A percentile compares a stretch with the other conserved stretches of the same genome.
phyloP scores from a whole-genome alignment of 495 filamentous ascomycete species.

The Margaritispora aquatica region DNA sequence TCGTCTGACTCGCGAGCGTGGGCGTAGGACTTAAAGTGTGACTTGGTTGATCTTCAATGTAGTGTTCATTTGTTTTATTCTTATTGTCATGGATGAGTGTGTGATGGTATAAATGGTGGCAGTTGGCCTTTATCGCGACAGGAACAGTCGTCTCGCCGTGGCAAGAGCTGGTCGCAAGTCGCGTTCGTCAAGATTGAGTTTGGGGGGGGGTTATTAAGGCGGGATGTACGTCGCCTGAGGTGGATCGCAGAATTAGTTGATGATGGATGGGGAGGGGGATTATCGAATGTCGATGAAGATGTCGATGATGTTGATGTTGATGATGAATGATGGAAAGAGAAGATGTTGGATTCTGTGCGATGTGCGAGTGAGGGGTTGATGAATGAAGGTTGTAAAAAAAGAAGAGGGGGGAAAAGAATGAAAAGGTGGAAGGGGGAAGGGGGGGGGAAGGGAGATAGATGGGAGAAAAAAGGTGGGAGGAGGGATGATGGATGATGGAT shows the following conservation, averaged over 20 bases:
- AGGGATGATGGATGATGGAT: background rate
- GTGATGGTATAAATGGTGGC: constrained; percentile 26
- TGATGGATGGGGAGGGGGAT: background rate
- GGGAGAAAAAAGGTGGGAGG: background rate
- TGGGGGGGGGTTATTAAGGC: constrained; percentile 29
- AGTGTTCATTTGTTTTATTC: constrained; percentile 52
- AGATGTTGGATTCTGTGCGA: constrained; percentile 19
- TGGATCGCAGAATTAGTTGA: constrained; percentile 24
- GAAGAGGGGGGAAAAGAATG: constrained; percentile 32
- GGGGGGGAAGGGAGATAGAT: constrained; percentile 25
- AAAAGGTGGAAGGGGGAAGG: constrained; percentile 29
- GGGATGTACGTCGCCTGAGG: constrained; percentile 45
- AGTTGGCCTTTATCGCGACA: constrained; percentile 32
- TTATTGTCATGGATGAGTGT: constrained; percentile 43
- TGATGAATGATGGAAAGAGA: constrained; percentile 26
- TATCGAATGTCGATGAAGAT: constrained; percentile 1
- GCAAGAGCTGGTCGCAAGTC: constrained; percentile 24
- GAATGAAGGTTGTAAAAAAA: constrained; percentile 27
- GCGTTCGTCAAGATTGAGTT: constrained; percentile 25
- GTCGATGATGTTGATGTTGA: constrained; percentile 31
- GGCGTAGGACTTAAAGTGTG: constrained; percentile 54
- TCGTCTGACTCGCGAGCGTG: constrained; percentile 29
- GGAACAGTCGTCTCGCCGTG: constrained; percentile 20
- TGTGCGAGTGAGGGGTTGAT: constrained; percentile 24
- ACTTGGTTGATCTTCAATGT: constrained; percentile 41